Conservation (phyloP, 139 green algal genomes). For the Diplosphaera chodatii region DNA sequence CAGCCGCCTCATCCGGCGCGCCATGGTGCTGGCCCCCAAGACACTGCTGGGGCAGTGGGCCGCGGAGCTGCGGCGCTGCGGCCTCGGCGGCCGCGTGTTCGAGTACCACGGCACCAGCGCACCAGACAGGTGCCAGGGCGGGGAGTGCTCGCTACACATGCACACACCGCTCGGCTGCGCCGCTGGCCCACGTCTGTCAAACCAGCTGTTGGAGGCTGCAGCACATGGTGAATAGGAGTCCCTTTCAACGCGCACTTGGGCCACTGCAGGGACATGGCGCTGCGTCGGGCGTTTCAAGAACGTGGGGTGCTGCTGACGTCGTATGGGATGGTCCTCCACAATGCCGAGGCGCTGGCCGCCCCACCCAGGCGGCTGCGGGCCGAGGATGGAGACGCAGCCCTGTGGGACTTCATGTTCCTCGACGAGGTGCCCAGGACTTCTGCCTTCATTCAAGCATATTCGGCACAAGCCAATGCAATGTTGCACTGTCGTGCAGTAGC, state of each 20-base stretch:
- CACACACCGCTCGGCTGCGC: too few species aligned
- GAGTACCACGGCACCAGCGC: constrained; percentile 27
- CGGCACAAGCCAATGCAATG: background rate
- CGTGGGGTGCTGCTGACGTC: constrained; percentile 83
- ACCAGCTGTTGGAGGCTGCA: too few species aligned
- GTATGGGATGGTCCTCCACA: constrained; percentile 90
- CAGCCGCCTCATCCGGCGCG: constrained; percentile 31
- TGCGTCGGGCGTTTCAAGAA: constrained; percentile 18
- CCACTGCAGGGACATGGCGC: constrained; percentile 16
- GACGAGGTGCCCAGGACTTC: constrained; percentile 82
- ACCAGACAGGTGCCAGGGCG: constrained; percentile 10
- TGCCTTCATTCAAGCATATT: too few species aligned
- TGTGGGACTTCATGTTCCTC: constrained; percentile 86
- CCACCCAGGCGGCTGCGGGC: background rate
- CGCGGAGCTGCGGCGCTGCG: constrained; percentile 77
- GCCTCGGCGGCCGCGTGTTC: constrained; percentile 29
- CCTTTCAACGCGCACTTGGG: too few species aligned
- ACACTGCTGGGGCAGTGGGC: constrained; percentile 82
- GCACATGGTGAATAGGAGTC: too few species aligned
- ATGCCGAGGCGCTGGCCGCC: constrained; percentile 43
- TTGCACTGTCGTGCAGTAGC: too few species aligned
- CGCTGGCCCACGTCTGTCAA: too few species aligned
- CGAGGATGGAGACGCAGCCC: background rate
- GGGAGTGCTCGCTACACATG: too few species aligned
- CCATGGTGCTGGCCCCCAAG: constrained; percentile 79